A percentile compares a stretch with the other conserved stretches of the same genome.
phyloP scores from a whole-genome alignment of 495 filamentous ascomycete genomes.

The Thermothielavioides terrestris region DNA sequence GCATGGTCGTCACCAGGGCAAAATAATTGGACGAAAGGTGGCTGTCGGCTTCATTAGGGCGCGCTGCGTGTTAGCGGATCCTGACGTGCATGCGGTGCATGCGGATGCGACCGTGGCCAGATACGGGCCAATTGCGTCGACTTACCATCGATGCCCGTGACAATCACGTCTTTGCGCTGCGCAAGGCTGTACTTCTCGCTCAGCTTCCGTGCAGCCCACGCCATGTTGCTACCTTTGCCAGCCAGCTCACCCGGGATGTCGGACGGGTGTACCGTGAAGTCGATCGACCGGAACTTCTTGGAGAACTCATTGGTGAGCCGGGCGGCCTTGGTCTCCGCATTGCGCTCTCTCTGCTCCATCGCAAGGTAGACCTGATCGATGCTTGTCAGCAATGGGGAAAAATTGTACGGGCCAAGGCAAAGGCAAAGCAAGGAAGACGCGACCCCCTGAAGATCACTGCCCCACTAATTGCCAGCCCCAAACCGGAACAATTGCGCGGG shows the following conservation, averaged over 20 bases:
- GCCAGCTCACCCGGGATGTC: slow-evolving; percentile 54
- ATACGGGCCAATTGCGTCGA: slow-evolving; percentile 4
- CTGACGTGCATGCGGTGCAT: slow-evolving; percentile 8
- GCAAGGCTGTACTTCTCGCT: slow-evolving; percentile 45
- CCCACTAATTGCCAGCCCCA: slow-evolving; percentile 3
- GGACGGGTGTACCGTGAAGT: slow-evolving; percentile 52
- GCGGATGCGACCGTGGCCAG: neutral
- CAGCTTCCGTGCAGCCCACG: slow-evolving; percentile 55
- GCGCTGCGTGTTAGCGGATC: slow-evolving; percentile 25
- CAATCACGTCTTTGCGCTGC: slow-evolving; percentile 50
- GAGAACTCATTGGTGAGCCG: slow-evolving; percentile 46
- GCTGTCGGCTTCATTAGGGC: slow-evolving; percentile 49
- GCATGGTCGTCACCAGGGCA: slow-evolving; percentile 49
- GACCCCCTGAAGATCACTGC: slow-evolving; percentile 8
- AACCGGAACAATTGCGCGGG: neutral
- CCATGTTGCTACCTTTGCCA: slow-evolving; percentile 61
- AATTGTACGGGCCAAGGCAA: slow-evolving; percentile 1
- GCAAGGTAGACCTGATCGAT: slow-evolving; percentile 54
- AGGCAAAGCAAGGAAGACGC: neutral
- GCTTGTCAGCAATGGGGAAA: slow-evolving; percentile 8
- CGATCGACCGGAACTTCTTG: slow-evolving; percentile 52
- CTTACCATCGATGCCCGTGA: slow-evolving; percentile 64
- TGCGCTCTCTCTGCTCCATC: slow-evolving; percentile 56
- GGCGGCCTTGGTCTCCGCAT: slow-evolving; percentile 45
- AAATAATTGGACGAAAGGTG: slow-evolving; percentile 60